Percentiles rank a stretch among this genome's conserved stretches.
These are phyloP conservation scores for Polyplosphaeria fusca DNA, from an alignment of 495 filamentous ascomycete species.

Conservation along the genomic window DNA sequence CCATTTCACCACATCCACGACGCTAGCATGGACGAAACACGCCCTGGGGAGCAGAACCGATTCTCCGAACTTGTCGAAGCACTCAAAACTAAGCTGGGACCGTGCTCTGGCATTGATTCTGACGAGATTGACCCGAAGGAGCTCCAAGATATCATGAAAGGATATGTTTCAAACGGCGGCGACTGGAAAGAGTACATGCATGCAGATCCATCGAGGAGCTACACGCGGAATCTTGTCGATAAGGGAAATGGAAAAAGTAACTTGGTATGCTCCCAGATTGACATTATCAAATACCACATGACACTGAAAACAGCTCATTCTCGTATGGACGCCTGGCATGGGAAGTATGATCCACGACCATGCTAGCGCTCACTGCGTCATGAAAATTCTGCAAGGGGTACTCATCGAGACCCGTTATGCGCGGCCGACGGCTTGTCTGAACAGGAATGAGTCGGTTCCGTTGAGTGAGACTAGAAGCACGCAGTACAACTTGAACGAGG, in stretches of 20 bases:
- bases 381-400: slow-evolving; percentile 67
- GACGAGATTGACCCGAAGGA: slow-evolving; percentile 70
- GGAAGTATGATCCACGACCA: slow-evolving; percentile 78
- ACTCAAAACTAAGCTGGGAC: slow-evolving; percentile 67
- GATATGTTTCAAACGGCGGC: slow-evolving; percentile 60
- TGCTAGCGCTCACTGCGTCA: slow-evolving; percentile 43
- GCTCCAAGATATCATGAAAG: slow-evolving; percentile 65
- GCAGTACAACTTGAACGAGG: slow-evolving; percentile 56
- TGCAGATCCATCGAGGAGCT: slow-evolving; percentile 59
- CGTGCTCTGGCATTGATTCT: slow-evolving; percentile 74
- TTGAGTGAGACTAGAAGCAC: slow-evolving; percentile 52
- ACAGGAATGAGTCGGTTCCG: slow-evolving; percentile 51
- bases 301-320: slow-evolving; percentile 60
- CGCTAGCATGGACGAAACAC: too few species aligned
- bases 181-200: slow-evolving; percentile 76
- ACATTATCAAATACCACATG: too few species aligned
- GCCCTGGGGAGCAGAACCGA: slow-evolving; percentile 4
- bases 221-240: slow-evolving; percentile 87
- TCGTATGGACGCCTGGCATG: slow-evolving; percentile 93
- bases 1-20: too few species aligned
- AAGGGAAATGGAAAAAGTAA: slow-evolving; percentile 90
- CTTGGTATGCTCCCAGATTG: slow-evolving; percentile 50
- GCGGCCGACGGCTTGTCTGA: slow-evolving; percentile 56
- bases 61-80: slow-evolving; percentile 51
- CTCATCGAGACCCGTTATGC: slow-evolving; percentile 77